These are phyloP conservation scores for Gonium pectorale DNA, from an alignment of 139 green algal species.

Conservation along the genomic window DNA sequence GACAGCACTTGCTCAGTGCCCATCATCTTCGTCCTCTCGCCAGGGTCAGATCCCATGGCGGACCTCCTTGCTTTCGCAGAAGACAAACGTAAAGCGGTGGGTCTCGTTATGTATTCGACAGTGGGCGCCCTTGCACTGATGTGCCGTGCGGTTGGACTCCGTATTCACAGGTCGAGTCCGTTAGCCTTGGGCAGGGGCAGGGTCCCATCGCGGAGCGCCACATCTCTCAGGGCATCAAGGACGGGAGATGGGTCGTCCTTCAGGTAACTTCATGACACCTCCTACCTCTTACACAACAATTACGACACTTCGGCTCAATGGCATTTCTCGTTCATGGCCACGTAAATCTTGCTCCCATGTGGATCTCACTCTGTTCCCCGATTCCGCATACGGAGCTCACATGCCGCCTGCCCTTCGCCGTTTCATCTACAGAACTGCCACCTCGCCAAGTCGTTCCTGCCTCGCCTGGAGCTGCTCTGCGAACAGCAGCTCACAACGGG, in stretches of 20 bases:
- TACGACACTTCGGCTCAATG: no score
- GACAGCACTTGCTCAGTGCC: slow-evolving; percentile 70
- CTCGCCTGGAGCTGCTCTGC: slow-evolving; percentile 65
- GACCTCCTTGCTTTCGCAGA: slow-evolving; percentile 79
- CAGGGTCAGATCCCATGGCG: slow-evolving; percentile 75
- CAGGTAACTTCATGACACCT: no score
- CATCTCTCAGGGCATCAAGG: slow-evolving; percentile 68
- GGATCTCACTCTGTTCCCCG: no score
- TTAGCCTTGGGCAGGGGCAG: slow-evolving; percentile 83
- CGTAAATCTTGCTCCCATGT: no score
- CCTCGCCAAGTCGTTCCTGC: slow-evolving; percentile 78
- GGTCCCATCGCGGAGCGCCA: slow-evolving; percentile 73
- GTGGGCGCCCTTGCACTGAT: no score
- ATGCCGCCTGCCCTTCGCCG: no score
- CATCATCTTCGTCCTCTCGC: slow-evolving; percentile 78
- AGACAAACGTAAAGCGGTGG: slow-evolving; percentile 67
- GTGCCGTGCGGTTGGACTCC: no score
- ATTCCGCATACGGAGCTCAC: no score
- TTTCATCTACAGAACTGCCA: slow-evolving; percentile 81
- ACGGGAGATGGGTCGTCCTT: slow-evolving; percentile 82
- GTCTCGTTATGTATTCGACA: no score
- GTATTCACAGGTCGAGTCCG: slow-evolving; percentile 66
- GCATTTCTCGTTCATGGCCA: no score
- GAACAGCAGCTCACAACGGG: slow-evolving; percentile 44
- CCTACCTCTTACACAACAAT: no score